phyloP scores from a whole-genome alignment of 2,329 filamentous ascomycete genomes.

The Rachicladosporium sp. region DNA sequence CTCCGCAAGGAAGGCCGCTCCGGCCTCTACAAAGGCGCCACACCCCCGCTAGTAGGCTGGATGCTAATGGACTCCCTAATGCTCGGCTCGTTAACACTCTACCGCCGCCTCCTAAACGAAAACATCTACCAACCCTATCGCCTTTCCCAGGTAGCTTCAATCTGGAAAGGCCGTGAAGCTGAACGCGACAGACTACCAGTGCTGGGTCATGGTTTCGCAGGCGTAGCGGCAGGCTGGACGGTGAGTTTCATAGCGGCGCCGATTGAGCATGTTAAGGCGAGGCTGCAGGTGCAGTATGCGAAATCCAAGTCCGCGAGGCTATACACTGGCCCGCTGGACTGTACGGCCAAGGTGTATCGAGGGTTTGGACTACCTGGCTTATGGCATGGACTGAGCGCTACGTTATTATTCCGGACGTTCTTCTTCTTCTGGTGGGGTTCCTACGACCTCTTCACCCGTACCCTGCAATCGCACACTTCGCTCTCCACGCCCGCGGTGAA shows the following conservation, averaged over 20 bases:
- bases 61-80: conserved; percentile 96
- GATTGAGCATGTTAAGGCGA: conserved; percentile 88
- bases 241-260: conserved; percentile 89
- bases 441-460: conserved; percentile 71
- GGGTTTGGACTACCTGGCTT: conserved; percentile 65
- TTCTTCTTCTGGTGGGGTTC: conserved; percentile 60
- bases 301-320: conserved; percentile 62
- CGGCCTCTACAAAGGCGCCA: conserved; percentile 89
- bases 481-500: conserved; percentile 73
- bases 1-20: conserved; percentile 70
- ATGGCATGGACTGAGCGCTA: conserved; percentile 76
- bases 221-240: conserved; percentile 74
- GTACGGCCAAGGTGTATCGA: conserved; percentile 51
- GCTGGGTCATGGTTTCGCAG: conserved; percentile 76
- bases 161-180: conserved; percentile 19
- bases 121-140: conserved; percentile 55
- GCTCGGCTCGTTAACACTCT: conserved; percentile 83
- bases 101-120: conserved; percentile 71
- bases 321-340: conserved; percentile 82
- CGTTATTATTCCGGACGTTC: conserved; percentile 79
- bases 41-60: conserved; percentile 87
- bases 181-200: conserved; percentile 49
- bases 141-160: conserved; percentile 9
- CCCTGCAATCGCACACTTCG: conserved; percentile 52
- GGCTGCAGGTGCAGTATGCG: conserved; percentile 87